These are phyloP conservation scores for Nothopassalora personata DNA, from an alignment of 2,329 filamentous ascomycete species.

Conservation along the genomic window DNA sequence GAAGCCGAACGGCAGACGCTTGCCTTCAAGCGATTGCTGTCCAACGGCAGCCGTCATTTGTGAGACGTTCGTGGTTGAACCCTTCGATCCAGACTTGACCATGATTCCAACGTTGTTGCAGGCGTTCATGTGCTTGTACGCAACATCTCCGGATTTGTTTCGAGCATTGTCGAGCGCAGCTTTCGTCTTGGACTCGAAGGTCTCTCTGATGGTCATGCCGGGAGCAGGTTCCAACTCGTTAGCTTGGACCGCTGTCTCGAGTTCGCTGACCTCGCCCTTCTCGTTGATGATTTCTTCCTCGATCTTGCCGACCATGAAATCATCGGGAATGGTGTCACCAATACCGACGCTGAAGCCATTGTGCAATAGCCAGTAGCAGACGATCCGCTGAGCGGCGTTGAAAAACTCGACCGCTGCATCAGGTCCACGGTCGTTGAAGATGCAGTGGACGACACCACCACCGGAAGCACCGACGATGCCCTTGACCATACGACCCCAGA, in stretches of 20 bases:
- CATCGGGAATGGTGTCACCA: constrained; percentile 93
- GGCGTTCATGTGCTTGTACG: constrained; percentile 88
- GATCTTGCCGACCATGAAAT: constrained; percentile 75
- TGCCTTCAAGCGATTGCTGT: constrained; percentile 96
- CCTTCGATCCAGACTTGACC: constrained; percentile 95
- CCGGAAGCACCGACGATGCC: constrained; percentile 86
- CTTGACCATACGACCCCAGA: constrained; percentile 88
- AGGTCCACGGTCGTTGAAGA: constrained; percentile 89
- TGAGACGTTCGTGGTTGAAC: constrained; percentile 98
- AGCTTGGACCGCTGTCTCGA: constrained; percentile 73
- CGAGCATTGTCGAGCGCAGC: constrained; percentile 90
- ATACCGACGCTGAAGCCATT: constrained; percentile 97
- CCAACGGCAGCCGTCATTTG: constrained; percentile 98
- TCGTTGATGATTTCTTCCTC: constrained; percentile 73
- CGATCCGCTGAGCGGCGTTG: constrained; percentile 88
- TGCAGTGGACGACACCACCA: constrained; percentile 89
- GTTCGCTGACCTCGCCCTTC: constrained; percentile 71
- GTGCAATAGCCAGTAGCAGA: constrained; percentile 96
- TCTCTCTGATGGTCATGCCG: constrained; percentile 97
- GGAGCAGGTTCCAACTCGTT: constrained; percentile 88
- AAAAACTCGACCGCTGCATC: constrained; percentile 88
- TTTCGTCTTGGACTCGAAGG: constrained; percentile 95
- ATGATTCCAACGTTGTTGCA: constrained; percentile 95
- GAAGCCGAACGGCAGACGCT: constrained; percentile 98
- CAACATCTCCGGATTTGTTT: constrained; percentile 91